Evolutionary conservation across 805 yeast species (phyloP).

Genomic region (Candida nanaspora): DNA sequence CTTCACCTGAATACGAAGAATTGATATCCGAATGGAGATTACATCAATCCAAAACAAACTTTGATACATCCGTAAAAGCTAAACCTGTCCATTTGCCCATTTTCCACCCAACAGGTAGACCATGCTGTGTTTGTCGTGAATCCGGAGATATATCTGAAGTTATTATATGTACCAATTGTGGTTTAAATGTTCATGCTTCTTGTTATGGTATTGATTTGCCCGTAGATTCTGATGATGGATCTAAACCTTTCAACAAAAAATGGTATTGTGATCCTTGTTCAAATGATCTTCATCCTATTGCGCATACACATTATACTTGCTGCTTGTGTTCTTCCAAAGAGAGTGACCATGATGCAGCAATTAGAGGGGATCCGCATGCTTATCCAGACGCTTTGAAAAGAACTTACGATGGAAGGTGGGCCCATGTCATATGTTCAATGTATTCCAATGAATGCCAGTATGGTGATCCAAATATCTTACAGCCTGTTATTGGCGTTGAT

Average conservation of each 20-base stretch:
- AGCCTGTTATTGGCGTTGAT: constrained; percentile 38
- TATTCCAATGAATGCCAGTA: constrained; percentile 40
- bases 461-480: constrained; percentile 33
- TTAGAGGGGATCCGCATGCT: constrained; percentile 31
- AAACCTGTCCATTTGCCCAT: constrained; percentile 9
- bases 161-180: constrained; percentile 58
- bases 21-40: constrained; percentile 13
- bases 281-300: constrained; percentile 57
- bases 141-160: constrained; percentile 25
- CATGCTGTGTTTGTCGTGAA: constrained; percentile 55
- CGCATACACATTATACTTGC: constrained; percentile 54
- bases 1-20: constrained; percentile 4
- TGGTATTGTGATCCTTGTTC: constrained; percentile 84
- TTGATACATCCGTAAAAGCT: constrained; percentile 1
- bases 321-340: constrained; percentile 56
- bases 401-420: constrained; percentile 67
- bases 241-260: constrained; percentile 26
- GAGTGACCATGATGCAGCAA: constrained; percentile 36
- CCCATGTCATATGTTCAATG: constrained; percentile 66
- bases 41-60: constrained; percentile 7
- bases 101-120: constrained; percentile 21
- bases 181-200: constrained; percentile 57
- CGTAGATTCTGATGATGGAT: too few species aligned
- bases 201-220: constrained; percentile 52
- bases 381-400: constrained; percentile 63